Evolutionary conservation across 129 eudicot genomes (phyloP).

Genomic region (Flaveria linearis): DNA sequence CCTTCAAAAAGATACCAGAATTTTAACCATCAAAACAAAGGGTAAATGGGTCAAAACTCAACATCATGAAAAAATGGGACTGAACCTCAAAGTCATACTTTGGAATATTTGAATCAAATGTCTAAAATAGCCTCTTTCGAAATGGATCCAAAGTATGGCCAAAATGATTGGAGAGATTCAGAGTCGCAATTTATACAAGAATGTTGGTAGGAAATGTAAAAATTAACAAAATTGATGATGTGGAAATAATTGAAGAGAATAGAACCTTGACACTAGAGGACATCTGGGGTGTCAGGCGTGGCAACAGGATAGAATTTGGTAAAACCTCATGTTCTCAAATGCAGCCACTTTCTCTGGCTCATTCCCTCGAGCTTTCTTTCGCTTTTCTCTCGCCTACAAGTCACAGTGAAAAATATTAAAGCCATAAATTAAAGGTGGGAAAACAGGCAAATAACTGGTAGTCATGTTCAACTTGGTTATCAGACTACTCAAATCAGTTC

Average conservation of each 20-base stretch:
- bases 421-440: neutral
- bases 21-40: neutral
- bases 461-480: neutral
- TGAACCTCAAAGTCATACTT: too few relatives aligned
- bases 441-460: neutral
- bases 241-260: neutral
- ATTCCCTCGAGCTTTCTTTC: constrained; percentile 62
- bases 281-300: constrained; percentile 80
- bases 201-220: neutral
- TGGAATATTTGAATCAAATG: neutral
- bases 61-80: neutral
- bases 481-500: too few relatives aligned
- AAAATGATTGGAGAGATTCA: neutral
- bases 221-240: neutral
- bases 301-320: constrained; percentile 90
- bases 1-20: neutral
- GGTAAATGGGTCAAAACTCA: too few relatives aligned
- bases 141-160: neutral
- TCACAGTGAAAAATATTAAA: neutral
- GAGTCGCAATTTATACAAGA: neutral
- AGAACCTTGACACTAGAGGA: constrained; percentile 76
- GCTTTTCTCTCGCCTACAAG: constrained; percentile 75
- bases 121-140: too few relatives aligned
- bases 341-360: constrained; percentile 73
- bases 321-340: constrained; percentile 71